Conservation (phyloP, 2,329 filamentous ascomycete species). For the Aspergillus luchuensis region DNA sequence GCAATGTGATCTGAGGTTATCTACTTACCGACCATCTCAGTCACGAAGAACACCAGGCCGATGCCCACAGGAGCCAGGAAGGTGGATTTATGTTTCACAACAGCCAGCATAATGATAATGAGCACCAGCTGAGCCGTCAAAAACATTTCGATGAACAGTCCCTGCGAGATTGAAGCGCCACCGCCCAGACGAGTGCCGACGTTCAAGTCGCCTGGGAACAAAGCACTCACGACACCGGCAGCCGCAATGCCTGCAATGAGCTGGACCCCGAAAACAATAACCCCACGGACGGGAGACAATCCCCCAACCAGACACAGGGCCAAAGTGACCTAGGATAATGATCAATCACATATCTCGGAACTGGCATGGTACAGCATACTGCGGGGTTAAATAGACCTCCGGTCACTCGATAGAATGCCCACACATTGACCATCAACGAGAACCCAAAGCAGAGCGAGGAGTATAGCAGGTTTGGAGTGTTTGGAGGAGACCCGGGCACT, state of each 20-base stretch:
- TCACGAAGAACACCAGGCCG: constrained; percentile 69
- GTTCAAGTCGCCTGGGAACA: constrained; percentile 60
- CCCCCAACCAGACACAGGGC: constrained; percentile 62
- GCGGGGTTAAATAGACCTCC: constrained; percentile 56
- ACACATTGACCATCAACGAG: constrained; percentile 55
- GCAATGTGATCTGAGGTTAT: no score
- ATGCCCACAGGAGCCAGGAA: constrained; percentile 72
- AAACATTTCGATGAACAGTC: constrained; percentile 69
- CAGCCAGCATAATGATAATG: constrained; percentile 69
- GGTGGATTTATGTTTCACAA: constrained; percentile 73
- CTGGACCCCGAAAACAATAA: constrained; percentile 59
- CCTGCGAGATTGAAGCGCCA: constrained; percentile 56
- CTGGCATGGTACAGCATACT: constrained; percentile 30
- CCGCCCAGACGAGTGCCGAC: constrained; percentile 60
- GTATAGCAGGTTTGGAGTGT: constrained; percentile 45
- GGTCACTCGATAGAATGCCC: constrained; percentile 57
- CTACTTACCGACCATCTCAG: constrained; percentile 50
- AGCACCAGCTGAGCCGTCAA: constrained; percentile 65
- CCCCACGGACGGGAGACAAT: constrained; percentile 55
- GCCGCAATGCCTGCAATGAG: constrained; percentile 62
- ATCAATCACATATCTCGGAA: neutral
- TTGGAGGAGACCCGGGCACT: constrained; percentile 34
- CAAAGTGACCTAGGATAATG: constrained; percentile 52
- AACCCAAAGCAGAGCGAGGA: constrained; percentile 50
- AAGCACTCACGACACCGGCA: constrained; percentile 57